Evolutionary conservation across 2,329 filamentous ascomycete species (phyloP).

Genomic region (Amauroascus verrucosus): DNA sequence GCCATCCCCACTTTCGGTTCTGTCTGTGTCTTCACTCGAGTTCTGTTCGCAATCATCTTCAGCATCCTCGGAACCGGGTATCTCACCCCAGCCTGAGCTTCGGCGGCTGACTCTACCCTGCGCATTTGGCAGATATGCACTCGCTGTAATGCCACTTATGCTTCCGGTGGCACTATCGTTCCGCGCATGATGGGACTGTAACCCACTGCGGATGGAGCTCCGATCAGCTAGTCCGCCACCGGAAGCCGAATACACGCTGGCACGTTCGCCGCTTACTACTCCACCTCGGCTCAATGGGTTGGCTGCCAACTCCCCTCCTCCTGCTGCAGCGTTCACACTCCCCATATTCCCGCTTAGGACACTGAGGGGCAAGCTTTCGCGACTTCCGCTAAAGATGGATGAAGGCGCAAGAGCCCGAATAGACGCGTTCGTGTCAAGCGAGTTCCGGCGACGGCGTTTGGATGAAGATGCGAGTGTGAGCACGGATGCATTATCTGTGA

Average conservation of each 20-base stretch:
- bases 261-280: constrained; percentile 48
- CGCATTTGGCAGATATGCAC: constrained; percentile 33
- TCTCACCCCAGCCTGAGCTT: constrained; percentile 38
- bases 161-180: constrained; percentile 75
- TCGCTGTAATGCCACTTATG: constrained; percentile 54
- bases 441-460: constrained; percentile 52
- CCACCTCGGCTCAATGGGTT: constrained; percentile 40
- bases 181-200: constrained; percentile 51
- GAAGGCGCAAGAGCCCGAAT: constrained; percentile 54
- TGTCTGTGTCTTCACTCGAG: constrained; percentile 3
- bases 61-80: constrained; percentile 29
- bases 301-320: constrained; percentile 32
- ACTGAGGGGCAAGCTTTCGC: constrained; percentile 53
- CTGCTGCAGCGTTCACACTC: not conserved
- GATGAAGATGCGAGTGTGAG: constrained; percentile 55
- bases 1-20: not conserved
- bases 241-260: constrained; percentile 57
- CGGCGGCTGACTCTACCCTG: constrained; percentile 33
- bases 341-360: constrained; percentile 47
- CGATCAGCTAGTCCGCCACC: constrained; percentile 58
- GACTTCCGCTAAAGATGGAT: constrained; percentile 54
- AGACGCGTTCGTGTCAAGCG: constrained; percentile 56
- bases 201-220: constrained; percentile 66
- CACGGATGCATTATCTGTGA: constrained; percentile 57
- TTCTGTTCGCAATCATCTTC: constrained; percentile 15